phyloP scores from a whole-genome alignment of 2,329 filamentous ascomycete species.

The Venturia oleaginea region DNA sequence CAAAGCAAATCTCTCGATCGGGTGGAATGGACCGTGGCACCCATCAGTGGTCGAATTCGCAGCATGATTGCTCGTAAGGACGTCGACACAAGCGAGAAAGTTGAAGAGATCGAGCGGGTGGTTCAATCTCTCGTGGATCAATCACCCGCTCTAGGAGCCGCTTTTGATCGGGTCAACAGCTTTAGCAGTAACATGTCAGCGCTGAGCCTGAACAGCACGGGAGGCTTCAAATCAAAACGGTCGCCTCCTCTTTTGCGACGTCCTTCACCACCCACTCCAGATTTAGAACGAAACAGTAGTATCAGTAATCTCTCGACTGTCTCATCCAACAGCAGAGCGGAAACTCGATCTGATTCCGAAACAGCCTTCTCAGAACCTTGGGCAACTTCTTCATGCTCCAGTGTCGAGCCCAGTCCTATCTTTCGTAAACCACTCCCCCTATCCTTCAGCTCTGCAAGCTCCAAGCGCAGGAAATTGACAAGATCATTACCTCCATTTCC shows the following conservation, averaged over 20 bases:
- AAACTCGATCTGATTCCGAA: not conserved
- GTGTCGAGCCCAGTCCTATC: not conserved
- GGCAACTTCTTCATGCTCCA: not conserved
- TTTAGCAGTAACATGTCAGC: slow-evolving; percentile 9
- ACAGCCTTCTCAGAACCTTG: slow-evolving; percentile 3
- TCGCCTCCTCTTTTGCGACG: not conserved
- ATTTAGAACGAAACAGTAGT: not conserved
- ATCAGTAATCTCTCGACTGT: not conserved
- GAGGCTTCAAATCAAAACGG: not conserved
- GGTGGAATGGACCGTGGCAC: slow-evolving; percentile 23
- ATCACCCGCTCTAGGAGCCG: slow-evolving; percentile 20
- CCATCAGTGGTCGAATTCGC: slow-evolving; percentile 26
- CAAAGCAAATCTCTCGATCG: slow-evolving; percentile 27
- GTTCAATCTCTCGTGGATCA: slow-evolving; percentile 6
- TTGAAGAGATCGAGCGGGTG: slow-evolving; percentile 24
- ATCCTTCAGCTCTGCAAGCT: not conserved
- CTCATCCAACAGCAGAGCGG: not conserved
- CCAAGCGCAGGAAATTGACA: not conserved
- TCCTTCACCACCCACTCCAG: not conserved
- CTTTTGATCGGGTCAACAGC: slow-evolving; percentile 20
- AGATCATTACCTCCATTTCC: slow-evolving; percentile 4
- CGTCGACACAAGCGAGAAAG: slow-evolving; percentile 19
- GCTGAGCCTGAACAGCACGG: not conserved
- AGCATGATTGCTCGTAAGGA: slow-evolving; percentile 18
- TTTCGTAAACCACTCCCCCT: not conserved